Percentiles rank a stretch among this genome's conserved stretches.
These are phyloP conservation scores for Russula compacta DNA, from an alignment of 768 basidiomycete genomes.

Conservation along the genomic window DNA sequence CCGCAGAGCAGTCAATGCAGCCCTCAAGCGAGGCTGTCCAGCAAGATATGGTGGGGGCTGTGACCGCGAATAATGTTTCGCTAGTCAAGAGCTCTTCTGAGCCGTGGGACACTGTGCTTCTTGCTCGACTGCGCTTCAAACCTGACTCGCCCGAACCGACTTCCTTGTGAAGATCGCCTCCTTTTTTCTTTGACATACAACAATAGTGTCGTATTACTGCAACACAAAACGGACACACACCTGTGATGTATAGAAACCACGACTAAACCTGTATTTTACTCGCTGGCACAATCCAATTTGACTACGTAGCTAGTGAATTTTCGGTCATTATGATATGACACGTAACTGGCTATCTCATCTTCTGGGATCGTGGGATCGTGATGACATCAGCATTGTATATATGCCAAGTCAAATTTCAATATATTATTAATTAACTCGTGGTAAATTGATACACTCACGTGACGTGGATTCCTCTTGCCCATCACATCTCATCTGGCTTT, in stretches of 20 bases:
- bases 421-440: too few relatives aligned
- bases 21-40: constrained; percentile 35
- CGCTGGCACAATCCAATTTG: background rate
- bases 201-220: background rate
- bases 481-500: too few relatives aligned
- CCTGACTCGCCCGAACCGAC: constrained; percentile 53
- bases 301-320: too few relatives aligned
- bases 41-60: constrained; percentile 28
- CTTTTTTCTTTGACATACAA: background rate
- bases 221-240: background rate
- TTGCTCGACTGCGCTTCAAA: constrained; percentile 59
- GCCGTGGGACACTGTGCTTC: constrained; percentile 49
- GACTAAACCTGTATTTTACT: background rate
- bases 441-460: too few relatives aligned
- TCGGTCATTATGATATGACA: too few relatives aligned
- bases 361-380: too few relatives aligned
- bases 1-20: constrained; percentile 27
- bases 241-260: background rate
- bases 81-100: constrained; percentile 23
- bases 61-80: constrained; percentile 46
- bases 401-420: too few relatives aligned
- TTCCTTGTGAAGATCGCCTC: constrained; percentile 26
- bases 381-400: too few relatives aligned
- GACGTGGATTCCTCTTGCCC: too few relatives aligned
- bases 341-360: too few relatives aligned